Conservation (phyloP, 805 yeast genomes). For the Candida peoriensis region DNA sequence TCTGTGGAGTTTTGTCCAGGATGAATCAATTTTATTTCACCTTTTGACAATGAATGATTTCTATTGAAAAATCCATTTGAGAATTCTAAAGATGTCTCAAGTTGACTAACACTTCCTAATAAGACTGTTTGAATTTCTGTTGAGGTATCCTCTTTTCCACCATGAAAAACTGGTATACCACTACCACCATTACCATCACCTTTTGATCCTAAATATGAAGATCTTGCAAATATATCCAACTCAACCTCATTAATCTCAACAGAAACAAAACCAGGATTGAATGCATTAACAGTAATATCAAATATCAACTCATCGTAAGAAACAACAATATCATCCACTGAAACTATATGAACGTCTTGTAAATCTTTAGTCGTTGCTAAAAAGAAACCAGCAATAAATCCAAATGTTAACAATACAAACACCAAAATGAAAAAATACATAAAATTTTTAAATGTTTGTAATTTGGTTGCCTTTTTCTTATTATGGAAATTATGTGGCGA, state of each 20-base stretch:
- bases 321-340: conserved; percentile 68
- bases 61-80: conserved; percentile 73
- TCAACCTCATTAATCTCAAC: conserved; percentile 61
- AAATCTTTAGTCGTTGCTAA: conserved; percentile 84
- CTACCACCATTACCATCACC: conserved; percentile 8
- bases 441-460: conserved; percentile 30
- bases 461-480: conserved; percentile 20
- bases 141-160: conserved; percentile 4
- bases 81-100: conserved; percentile 73
- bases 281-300: conserved; percentile 70
- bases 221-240: conserved; percentile 80
- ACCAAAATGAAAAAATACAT: conserved; percentile 31
- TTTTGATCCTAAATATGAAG: conserved; percentile 38
- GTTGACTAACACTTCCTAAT: conserved; percentile 58
- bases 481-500: conserved; percentile 47
- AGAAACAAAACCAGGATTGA: conserved; percentile 82
- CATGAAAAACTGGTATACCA: conserved; percentile 8
- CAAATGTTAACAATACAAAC: conserved; percentile 53
- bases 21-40: conserved; percentile 63
- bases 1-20: conserved; percentile 52
- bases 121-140: conserved; percentile 52
- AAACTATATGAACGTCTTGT: conserved; percentile 53
- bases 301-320: conserved; percentile 83
- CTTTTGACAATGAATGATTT: conserved; percentile 51
- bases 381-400: conserved; percentile 78